Evolutionary conservation across 768 basidiomycete genomes (phyloP).

Genomic region (Rhodotorula kratochvilovae): DNA sequence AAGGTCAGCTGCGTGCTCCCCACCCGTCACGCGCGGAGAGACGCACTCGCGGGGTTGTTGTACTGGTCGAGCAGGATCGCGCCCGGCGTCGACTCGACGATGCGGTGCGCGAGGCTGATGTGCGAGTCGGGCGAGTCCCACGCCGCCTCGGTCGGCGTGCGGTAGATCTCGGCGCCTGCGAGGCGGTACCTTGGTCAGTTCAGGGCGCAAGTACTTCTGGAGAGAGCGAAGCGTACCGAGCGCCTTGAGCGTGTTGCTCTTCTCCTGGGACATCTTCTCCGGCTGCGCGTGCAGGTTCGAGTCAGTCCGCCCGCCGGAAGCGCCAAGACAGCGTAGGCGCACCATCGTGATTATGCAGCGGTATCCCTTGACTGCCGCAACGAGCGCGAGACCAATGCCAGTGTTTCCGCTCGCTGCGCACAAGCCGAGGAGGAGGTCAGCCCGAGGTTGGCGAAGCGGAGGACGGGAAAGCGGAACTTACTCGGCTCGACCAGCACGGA

Average conservation of each 20-base stretch:
- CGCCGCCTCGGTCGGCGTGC: constrained; percentile 83
- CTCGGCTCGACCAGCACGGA: constrained; percentile 91
- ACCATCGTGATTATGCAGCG: constrained; percentile 50
- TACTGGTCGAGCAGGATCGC: constrained; percentile 91
- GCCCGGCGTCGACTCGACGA: constrained; percentile 71
- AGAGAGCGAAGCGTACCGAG: constrained; percentile 51
- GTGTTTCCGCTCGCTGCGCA: constrained; percentile 38
- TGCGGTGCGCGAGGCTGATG: constrained; percentile 81
- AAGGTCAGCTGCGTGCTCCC: neutral
- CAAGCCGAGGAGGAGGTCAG: constrained; percentile 13
- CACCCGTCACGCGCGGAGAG: no score
- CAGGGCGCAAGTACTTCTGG: no score
- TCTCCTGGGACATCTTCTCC: constrained; percentile 95
- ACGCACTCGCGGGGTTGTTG: constrained; percentile 64
- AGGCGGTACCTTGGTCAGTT: neutral
- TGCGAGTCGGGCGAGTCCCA: constrained; percentile 87
- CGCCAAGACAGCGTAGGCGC: neutral
- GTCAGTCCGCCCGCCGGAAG: neutral
- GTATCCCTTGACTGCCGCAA: constrained; percentile 78
- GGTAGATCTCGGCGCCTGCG: constrained; percentile 76
- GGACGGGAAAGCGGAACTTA: constrained; percentile 7
- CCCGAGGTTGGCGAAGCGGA: neutral
- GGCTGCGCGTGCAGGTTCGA: constrained; percentile 58
- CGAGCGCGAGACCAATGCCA: constrained; percentile 75
- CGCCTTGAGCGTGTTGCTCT: constrained; percentile 83